Conservation (phyloP, 2,329 filamentous ascomycete species). For the Paramyrothecium roridum region DNA sequence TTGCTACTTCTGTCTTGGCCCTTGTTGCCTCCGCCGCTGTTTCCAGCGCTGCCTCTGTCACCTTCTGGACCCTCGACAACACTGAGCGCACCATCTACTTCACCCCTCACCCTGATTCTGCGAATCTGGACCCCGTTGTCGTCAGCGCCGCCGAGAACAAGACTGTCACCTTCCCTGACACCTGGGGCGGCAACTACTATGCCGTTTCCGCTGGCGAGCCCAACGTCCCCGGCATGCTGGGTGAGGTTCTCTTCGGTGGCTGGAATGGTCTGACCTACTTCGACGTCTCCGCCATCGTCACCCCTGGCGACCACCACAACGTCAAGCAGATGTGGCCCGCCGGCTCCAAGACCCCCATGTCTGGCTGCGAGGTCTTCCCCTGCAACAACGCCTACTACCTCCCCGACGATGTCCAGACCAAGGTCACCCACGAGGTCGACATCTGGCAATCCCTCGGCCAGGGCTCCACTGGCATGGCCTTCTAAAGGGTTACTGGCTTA, state of each 20-base stretch:
- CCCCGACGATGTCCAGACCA: slow-evolving; percentile 53
- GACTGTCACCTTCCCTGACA: slow-evolving; percentile 38
- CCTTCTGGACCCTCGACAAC: slow-evolving; percentile 57
- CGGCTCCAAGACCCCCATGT: slow-evolving; percentile 31
- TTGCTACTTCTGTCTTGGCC: slow-evolving; percentile 41
- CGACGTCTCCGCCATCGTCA: slow-evolving; percentile 57
- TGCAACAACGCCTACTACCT: slow-evolving; percentile 53
- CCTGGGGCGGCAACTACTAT: slow-evolving; percentile 50
- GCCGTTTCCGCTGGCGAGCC: slow-evolving; percentile 41
- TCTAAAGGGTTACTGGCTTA: slow-evolving; percentile 3
- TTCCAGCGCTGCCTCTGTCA: slow-evolving; percentile 46
- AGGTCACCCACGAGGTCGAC: slow-evolving; percentile 43
- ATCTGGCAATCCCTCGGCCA: slow-evolving; percentile 49
- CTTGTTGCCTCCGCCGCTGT: slow-evolving; percentile 39
- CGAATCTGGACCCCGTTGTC: slow-evolving; percentile 32
- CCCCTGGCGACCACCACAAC: slow-evolving; percentile 44
- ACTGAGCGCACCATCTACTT: slow-evolving; percentile 48
- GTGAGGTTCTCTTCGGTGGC: slow-evolving; percentile 48
- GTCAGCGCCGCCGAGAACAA: slow-evolving; percentile 34
- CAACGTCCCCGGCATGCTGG: slow-evolving; percentile 47
- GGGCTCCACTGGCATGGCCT: slow-evolving; percentile 20
- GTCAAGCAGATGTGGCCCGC: slow-evolving; percentile 54
- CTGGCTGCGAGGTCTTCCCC: slow-evolving; percentile 49
- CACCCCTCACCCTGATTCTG: slow-evolving; percentile 37
- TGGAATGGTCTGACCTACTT: slow-evolving; percentile 50